Base-by-base conservation (phyloP, 1,284 basidiomycete genomes). In the Leccinum ponderosum region DNA sequence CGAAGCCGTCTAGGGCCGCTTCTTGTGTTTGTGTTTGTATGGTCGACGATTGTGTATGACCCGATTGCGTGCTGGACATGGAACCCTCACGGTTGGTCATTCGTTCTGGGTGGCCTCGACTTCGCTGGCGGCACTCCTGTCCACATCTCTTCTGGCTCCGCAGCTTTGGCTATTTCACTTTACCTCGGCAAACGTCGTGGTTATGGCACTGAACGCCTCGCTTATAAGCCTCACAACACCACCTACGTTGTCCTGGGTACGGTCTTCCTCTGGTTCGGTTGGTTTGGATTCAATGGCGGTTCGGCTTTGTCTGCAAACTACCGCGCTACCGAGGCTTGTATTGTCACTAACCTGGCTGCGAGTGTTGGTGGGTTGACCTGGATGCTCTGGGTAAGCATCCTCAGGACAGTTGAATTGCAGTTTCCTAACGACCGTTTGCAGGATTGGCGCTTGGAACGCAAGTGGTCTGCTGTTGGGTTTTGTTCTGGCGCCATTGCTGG, bases 71-170 rank as follows among this genome's bases (percentile, higher is more conserved):
- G 89, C 78, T 97, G 95, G 95, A 95, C 95, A 0, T 98, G 96
- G 95, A 95, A 94, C 76, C 64, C 85, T 50, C 86, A 88, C 60
- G 96, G 96, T 25, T 98, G 96, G 96, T 87, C 87, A 1, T 87
- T 80, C 73, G 67, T 82, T 27, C 77, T 94, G 56, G 94, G 94
- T 8, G 92, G 90, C 47, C 89, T 95, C 66, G 94, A 96, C 75
- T 96, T 95, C 66, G 95, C 96, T n/a, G 96, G 96, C 53, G 96
- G 96, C 64, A 95, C 94, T 12, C 95, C 96, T 50, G 95, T 98
- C 53, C 95, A 97, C 75, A 95, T 97, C 69, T 89, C 87, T 53
- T 95, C 93, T 39, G 97, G 96, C 58, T 93, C 91, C 14, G 95
- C 96, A 4, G 91, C 93, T 0, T 85, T 97, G 62, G 95, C 95